Percentiles rank a stretch among this genome's conserved stretches.
Conservation (phyloP, 768 basidiomycete genomes). For the Dacryopinax primogenitus region DNA sequence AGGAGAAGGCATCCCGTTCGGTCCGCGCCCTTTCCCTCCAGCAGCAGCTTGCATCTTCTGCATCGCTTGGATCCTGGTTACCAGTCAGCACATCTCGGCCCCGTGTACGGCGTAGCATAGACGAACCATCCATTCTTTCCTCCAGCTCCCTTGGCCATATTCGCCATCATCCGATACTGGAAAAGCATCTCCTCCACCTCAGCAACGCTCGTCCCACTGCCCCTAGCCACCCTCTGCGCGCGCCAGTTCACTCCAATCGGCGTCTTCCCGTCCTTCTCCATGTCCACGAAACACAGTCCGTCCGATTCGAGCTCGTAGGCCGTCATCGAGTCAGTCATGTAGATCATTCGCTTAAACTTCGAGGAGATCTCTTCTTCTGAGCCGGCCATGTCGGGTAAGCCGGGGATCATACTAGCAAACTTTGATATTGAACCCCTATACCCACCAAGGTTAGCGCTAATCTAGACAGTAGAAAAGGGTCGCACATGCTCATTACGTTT, state of each 20-base stretch:
- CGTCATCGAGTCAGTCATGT: conserved; percentile 97
- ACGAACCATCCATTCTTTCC: conserved; percentile 88
- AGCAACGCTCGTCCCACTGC: conserved; percentile 85
- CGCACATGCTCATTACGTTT: conserved; percentile 94
- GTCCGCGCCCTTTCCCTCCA: conserved; percentile 74
- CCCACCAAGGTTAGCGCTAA: conserved; percentile 12
- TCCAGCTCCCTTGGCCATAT: conserved; percentile 96
- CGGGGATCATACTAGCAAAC: conserved; percentile 98
- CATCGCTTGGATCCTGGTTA: conserved; percentile 59
- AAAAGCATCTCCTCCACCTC: conserved; percentile 97
- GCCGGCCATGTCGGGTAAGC: conserved; percentile 81
- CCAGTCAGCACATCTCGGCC: neutral
- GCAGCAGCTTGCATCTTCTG: conserved; percentile 86
- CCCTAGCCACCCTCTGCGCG: conserved; percentile 77
- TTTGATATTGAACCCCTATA: conserved; percentile 95
- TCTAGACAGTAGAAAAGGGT: conserved; percentile 14
- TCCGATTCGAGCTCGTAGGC: conserved; percentile 88
- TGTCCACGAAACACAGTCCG: conserved; percentile 78
- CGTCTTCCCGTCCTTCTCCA: conserved; percentile 60
- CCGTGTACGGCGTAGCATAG: conserved; percentile 4
- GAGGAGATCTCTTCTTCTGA: conserved; percentile 84
- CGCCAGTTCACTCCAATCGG: conserved; percentile 81
- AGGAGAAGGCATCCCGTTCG: conserved; percentile 79
- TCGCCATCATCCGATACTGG: conserved; percentile 97
- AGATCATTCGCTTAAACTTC: conserved; percentile 95